Conservation (phyloP, 805 yeast species). For the Scheffersomyces amazonensis region DNA sequence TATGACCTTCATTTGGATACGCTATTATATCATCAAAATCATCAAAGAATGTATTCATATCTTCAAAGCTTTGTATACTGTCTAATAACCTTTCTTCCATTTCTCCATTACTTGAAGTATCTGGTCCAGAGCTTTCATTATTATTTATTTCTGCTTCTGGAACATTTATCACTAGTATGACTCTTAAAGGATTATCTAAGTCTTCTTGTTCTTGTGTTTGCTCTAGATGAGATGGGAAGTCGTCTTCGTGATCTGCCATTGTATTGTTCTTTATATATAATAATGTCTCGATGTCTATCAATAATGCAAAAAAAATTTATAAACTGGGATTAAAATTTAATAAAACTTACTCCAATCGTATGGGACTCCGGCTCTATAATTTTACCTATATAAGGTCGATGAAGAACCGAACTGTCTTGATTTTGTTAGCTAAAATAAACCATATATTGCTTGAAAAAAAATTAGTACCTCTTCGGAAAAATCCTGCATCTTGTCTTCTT, state of each 20-base stretch:
- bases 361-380: too few relatives aligned
- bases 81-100: constrained; percentile 49
- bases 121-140: not conserved
- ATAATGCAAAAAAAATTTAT: too few relatives aligned
- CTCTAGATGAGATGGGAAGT: constrained; percentile 7
- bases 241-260: constrained; percentile 8
- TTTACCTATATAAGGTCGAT: too few relatives aligned
- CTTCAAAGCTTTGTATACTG: constrained; percentile 43
- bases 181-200: constrained; percentile 47
- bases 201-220: constrained; percentile 14
- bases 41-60: constrained; percentile 51
- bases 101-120: constrained; percentile 28
- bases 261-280: not conserved
- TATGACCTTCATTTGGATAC: constrained; percentile 51
- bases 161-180: constrained; percentile 39
- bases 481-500: too few relatives aligned
- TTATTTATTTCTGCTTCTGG: constrained; percentile 17
- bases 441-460: too few relatives aligned
- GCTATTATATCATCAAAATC: constrained; percentile 50
- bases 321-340: too few relatives aligned
- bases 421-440: too few relatives aligned
- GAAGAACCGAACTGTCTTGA: too few relatives aligned
- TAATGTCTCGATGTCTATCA: too few relatives aligned
- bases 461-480: too few relatives aligned
- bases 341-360: too few relatives aligned